Percentiles rank a stretch among this genome's conserved stretches.
Conservation (phyloP, 352 stramenopile species). For the Pythium pyrilobum region DNA sequence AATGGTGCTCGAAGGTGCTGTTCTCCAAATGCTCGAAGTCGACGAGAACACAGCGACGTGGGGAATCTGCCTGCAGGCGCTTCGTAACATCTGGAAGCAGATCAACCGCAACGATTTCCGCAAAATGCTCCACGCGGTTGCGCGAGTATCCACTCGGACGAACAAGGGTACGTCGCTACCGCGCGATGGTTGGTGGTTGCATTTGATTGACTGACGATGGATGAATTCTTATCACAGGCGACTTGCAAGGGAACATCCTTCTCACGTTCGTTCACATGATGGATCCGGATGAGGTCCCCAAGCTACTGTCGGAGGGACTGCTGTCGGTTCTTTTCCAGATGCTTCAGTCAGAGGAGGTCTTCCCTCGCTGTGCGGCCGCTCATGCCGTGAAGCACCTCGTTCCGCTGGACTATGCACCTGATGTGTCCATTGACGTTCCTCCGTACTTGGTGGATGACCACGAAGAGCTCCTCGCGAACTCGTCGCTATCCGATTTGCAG, state of each 20-base stretch:
- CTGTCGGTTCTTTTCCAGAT: conserved; percentile 77
- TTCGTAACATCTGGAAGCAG: conserved; percentile 88
- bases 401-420: conserved; percentile 57
- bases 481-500: conserved; percentile 76
- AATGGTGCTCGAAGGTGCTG: conserved; percentile 85
- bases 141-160: conserved; percentile 68
- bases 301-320: conserved; percentile 69
- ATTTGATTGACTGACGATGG: neutral
- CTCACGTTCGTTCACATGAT: conserved; percentile 90
- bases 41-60: conserved; percentile 71
- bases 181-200: neutral
- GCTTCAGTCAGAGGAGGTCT: conserved; percentile 70
- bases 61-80: conserved; percentile 71
- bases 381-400: conserved; percentile 87
- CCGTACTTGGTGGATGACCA: conserved; percentile 83
- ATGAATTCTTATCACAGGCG: conserved; percentile 26
- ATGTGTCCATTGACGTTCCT: conserved; percentile 74
- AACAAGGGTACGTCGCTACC: conserved; percentile 46
- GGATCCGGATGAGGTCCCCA: conserved; percentile 65
- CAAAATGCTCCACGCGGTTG: conserved; percentile 79
- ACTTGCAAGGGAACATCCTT: conserved; percentile 80
- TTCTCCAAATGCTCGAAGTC: conserved; percentile 86
- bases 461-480: conserved; percentile 83
- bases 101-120: conserved; percentile 82
- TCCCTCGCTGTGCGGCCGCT: conserved; percentile 69